These are phyloP conservation scores for Aquanectria penicillioides DNA, from an alignment of 2,329 filamentous ascomycete genomes.

Conservation along the genomic window DNA sequence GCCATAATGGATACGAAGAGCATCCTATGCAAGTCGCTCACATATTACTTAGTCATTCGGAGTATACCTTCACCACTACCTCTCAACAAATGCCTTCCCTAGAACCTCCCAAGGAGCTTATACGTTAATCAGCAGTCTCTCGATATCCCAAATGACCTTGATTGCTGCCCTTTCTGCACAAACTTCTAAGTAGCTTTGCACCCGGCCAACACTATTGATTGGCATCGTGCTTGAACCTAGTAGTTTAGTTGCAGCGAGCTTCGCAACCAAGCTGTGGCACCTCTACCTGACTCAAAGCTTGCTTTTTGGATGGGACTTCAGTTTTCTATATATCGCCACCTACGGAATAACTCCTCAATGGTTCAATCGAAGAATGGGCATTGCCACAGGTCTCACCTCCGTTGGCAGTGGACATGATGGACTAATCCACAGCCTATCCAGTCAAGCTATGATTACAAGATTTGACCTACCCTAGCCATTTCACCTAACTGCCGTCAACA, in stretches of 20 bases:
- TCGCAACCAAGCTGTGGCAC: slow-evolving; percentile 65
- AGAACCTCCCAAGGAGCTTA: neutral
- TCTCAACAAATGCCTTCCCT: neutral
- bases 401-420: neutral
- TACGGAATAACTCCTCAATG: slow-evolving; percentile 68
- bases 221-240: slow-evolving; percentile 62
- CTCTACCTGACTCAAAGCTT: slow-evolving; percentile 68
- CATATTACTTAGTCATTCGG: neutral
- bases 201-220: slow-evolving; percentile 54
- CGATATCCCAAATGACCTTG: neutral
- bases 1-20: neutral
- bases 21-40: neutral
- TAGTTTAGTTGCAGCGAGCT: slow-evolving; percentile 63
- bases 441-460: neutral
- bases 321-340: slow-evolving; percentile 66
- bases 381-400: neutral
- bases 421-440: neutral
- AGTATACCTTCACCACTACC: neutral
- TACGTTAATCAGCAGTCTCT: neutral
- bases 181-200: slow-evolving; percentile 35
- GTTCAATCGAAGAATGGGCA: slow-evolving; percentile 53
- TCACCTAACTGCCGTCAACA: neutral
- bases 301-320: slow-evolving; percentile 69
- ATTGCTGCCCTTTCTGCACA: neutral
- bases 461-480: neutral